Percentiles rank a stretch among this genome's conserved stretches.
phyloP scores from a whole-genome alignment of 352 stramenopile genomes.

The Elongisporangium anandrum region DNA sequence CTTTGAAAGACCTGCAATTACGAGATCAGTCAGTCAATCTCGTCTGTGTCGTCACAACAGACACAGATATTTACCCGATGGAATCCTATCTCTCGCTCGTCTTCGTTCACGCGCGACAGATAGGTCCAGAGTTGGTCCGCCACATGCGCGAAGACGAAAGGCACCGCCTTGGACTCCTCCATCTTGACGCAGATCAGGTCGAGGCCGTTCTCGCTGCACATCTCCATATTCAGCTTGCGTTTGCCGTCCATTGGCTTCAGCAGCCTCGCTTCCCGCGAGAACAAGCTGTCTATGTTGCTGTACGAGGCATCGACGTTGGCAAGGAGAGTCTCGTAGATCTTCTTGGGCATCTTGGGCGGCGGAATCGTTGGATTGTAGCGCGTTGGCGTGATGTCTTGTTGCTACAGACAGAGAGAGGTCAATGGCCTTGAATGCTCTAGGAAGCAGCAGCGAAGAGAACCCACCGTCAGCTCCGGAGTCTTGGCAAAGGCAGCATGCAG shows the following conservation, averaged over 20 bases:
- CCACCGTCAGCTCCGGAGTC: constrained; percentile 26
- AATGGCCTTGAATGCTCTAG: too few species aligned
- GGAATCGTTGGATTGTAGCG: not conserved
- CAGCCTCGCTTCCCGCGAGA: constrained; percentile 19
- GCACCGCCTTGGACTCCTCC: constrained; percentile 27
- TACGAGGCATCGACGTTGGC: constrained; percentile 28
- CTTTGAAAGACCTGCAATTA: constrained; percentile 40
- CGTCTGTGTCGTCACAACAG: too few species aligned
- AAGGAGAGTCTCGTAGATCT: constrained; percentile 37
- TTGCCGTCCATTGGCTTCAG: constrained; percentile 14
- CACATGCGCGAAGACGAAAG: constrained; percentile 24
- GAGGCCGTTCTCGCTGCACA: constrained; percentile 18
- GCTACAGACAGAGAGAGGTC: too few species aligned
- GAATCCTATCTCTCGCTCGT: constrained; percentile 19
- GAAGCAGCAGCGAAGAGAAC: constrained; percentile 14
- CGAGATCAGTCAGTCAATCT: too few species aligned
- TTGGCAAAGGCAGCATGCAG: constrained; percentile 14
- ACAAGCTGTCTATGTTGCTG: constrained; percentile 18
- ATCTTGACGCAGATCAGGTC: constrained; percentile 40
- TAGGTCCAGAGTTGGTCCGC: constrained; percentile 28
- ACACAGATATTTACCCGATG: constrained; percentile 18
- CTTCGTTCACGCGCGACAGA: constrained; percentile 14
- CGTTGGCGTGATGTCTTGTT: not conserved
- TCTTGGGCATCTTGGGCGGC: constrained; percentile 2
- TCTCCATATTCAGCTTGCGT: constrained; percentile 43